These are phyloP conservation scores for Pyricularia pennisetigena DNA, from an alignment of 2,329 filamentous ascomycete species.

Conservation along the genomic window DNA sequence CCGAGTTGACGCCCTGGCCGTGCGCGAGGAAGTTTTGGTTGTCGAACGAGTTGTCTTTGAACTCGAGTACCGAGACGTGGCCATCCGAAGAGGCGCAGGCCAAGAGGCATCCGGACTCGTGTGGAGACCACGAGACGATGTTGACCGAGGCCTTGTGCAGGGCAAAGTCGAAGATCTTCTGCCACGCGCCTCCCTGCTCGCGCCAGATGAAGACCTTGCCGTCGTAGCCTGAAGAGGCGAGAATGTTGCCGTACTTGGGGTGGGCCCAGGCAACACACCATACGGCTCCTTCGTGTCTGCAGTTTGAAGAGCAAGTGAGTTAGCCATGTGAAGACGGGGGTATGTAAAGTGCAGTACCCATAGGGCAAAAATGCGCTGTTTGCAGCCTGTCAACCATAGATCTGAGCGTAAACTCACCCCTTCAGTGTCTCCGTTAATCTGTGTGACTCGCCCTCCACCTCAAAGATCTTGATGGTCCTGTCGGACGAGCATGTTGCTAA, in stretches of 20 bases:
- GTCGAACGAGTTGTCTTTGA: slow-evolving; percentile 88
- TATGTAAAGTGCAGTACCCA: not conserved
- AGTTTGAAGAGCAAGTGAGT: not conserved
- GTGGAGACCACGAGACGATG: slow-evolving; percentile 94
- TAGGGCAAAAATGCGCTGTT: not conserved
- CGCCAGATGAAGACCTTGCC: slow-evolving; percentile 98
- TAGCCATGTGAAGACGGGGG: not conserved
- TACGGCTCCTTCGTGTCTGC: slow-evolving; percentile 88
- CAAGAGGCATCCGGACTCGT: slow-evolving; percentile 88
- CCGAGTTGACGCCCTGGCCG: slow-evolving; percentile 88
- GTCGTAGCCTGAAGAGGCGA: slow-evolving; percentile 91
- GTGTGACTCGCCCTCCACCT: slow-evolving; percentile 89
- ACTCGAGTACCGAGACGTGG: slow-evolving; percentile 87
- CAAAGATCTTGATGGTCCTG: slow-evolving; percentile 98
- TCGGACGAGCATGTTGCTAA: slow-evolving; percentile 96
- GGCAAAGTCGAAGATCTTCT: slow-evolving; percentile 85
- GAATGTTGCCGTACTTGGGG: slow-evolving; percentile 96
- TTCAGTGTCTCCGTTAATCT: slow-evolving; percentile 86
- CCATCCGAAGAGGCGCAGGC: slow-evolving; percentile 93
- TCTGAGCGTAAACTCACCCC: slow-evolving; percentile 48
- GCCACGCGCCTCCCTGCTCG: slow-evolving; percentile 69
- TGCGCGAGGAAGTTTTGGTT: slow-evolving; percentile 87
- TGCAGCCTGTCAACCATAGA: not conserved
- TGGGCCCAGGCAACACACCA: slow-evolving; percentile 99
- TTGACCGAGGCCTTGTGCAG: slow-evolving; percentile 95